phyloP scores from a whole-genome alignment of 2,329 filamentous ascomycete genomes.

The Hymenotorrendiella dingleyae region DNA sequence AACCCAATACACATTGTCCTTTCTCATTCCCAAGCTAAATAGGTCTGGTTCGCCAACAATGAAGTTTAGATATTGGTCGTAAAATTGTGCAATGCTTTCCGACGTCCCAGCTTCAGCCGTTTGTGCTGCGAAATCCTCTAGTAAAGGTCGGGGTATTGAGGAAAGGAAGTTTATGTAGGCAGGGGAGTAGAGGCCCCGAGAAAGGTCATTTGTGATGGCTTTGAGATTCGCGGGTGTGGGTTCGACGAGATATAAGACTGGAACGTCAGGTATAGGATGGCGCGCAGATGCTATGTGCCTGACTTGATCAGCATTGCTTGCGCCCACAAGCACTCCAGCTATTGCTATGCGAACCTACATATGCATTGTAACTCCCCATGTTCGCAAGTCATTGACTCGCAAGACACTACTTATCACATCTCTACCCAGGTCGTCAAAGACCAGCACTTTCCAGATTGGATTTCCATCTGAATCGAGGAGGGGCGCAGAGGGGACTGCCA shows the following conservation, averaged over 20 bases:
- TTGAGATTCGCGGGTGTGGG: conserved; percentile 77
- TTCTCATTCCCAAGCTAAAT: conserved; percentile 89
- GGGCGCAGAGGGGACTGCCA: conserved; percentile 64
- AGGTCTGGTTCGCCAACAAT: conserved; percentile 92
- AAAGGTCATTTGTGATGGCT: conserved; percentile 76
- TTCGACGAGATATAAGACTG: conserved; percentile 93
- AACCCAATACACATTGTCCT: conserved; percentile 88
- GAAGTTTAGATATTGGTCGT: conserved; percentile 96
- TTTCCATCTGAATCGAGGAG: conserved; percentile 83
- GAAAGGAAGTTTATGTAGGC: conserved; percentile 97
- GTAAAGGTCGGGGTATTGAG: conserved; percentile 79
- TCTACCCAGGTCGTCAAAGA: conserved; percentile 85
- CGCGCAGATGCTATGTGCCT: conserved; percentile 77
- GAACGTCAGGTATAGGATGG: conserved; percentile 92
- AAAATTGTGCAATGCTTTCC: conserved; percentile 87
- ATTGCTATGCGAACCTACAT: conserved; percentile 51
- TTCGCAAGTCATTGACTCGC: conserved; percentile 84
- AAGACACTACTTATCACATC: conserved; percentile 97
- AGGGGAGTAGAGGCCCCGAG: conserved; percentile 82
- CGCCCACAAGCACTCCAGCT: neutral
- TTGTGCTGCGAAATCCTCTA: conserved; percentile 91
- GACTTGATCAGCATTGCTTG: conserved; percentile 20
- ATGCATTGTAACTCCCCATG: conserved; percentile 95
- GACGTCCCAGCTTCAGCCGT: conserved; percentile 79
- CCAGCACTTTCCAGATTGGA: conserved; percentile 94